phyloP scores from a whole-genome alignment of 148 eudicot genomes.

The Rheum nobile region DNA sequence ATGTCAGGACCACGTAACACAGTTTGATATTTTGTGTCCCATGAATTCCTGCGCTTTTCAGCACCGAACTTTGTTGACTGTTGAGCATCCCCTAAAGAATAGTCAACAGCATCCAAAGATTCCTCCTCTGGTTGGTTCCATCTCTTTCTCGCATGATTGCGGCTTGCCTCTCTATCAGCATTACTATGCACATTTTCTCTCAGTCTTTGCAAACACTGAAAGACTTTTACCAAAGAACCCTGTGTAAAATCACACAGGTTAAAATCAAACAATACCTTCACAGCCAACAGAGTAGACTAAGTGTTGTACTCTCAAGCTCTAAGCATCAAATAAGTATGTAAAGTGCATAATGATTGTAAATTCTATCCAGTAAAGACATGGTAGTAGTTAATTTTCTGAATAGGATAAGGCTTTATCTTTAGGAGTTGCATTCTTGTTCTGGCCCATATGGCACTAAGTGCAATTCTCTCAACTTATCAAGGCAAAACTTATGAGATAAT shows the following conservation, averaged over 20 bases:
- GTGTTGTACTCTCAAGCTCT: neutral
- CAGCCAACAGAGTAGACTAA: neutral
- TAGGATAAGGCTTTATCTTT: neutral
- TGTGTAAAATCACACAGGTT: conserved; percentile 19
- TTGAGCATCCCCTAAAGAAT: conserved; percentile 15
- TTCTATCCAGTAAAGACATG: neutral
- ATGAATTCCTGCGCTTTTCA: conserved; percentile 34
- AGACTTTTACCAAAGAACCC: conserved; percentile 67
- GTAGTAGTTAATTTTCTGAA: neutral
- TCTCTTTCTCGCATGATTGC: conserved; percentile 23
- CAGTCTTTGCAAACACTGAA: conserved; percentile 65
- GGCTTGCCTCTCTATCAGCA: conserved; percentile 16
- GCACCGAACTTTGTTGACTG: conserved; percentile 29
- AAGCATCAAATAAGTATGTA: neutral
- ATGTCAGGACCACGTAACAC: conserved; percentile 29
- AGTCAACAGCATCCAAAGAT: conserved; percentile 16
- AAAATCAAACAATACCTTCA: neutral
- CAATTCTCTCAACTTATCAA: neutral
- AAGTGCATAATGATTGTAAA: neutral
- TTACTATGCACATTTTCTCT: conserved; percentile 20
- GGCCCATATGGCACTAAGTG: neutral
- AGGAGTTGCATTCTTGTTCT: neutral
- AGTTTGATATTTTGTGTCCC: conserved; percentile 49
- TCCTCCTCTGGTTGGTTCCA: conserved; percentile 28
- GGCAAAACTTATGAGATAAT: neutral